Percentiles rank a stretch among this genome's conserved stretches.
phyloP scores from a whole-genome alignment of 441 rosid species.

The Corymbia citriodora region DNA sequence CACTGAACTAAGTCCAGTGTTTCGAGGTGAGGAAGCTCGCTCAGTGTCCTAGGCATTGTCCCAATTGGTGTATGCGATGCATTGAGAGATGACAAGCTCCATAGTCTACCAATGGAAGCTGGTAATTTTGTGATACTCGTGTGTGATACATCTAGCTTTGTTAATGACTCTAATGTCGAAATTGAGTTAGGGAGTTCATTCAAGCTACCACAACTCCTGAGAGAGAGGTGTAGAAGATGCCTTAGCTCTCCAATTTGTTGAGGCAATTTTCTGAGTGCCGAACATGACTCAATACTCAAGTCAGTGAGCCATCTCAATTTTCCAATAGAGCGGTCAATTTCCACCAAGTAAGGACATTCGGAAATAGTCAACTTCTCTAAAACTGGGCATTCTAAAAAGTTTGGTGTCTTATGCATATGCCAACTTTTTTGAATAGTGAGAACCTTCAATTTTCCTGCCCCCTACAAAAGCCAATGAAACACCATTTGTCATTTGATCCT shows the following conservation, averaged over 20 bases:
- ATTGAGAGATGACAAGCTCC: not conserved
- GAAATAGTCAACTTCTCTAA: not conserved
- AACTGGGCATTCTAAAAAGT: not conserved
- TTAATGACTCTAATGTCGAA: not conserved
- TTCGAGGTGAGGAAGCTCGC: not conserved
- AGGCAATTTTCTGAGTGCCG: not conserved
- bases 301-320: no score
- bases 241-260: not conserved
- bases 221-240: not conserved
- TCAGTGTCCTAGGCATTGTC: not conserved
- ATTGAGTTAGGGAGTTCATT: not conserved
- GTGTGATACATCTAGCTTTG: not conserved
- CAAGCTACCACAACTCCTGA: accelerated
- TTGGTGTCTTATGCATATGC: not conserved
- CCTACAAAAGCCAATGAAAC: not conserved
- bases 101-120: not conserved
- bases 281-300: no score
- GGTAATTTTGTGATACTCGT: not conserved
- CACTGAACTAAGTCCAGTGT: no score
- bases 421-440: not conserved
- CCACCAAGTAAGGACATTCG: not conserved
- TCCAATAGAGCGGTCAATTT: not conserved
- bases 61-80: not conserved
- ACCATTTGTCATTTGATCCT: not conserved
- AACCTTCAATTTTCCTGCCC: not conserved